Conservation (phyloP, 495 filamentous ascomycete species). For the Neurospora sp. region DNA sequence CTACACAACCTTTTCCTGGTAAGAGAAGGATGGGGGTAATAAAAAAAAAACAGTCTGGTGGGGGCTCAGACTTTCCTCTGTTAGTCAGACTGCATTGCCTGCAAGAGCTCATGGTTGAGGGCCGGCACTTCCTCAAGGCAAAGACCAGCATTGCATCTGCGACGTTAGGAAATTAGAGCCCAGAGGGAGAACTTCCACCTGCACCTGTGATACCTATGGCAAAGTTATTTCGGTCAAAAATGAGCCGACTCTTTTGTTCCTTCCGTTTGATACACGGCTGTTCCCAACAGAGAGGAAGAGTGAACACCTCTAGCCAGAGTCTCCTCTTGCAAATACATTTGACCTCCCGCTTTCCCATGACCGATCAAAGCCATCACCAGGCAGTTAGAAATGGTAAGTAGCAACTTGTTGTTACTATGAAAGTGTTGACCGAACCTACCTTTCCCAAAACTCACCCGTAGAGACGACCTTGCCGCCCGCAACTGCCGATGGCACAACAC, state of each 20-base stretch:
- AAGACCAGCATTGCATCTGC: neutral
- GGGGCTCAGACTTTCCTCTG: neutral
- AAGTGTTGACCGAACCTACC: neutral
- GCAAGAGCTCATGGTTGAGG: neutral
- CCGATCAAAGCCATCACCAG: neutral
- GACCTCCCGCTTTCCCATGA: neutral
- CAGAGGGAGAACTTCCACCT: neutral
- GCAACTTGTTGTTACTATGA: neutral
- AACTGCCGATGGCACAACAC: neutral
- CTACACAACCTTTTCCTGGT: neutral
- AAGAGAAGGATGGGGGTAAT: neutral
- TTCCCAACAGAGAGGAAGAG: neutral
- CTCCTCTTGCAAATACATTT: neutral
- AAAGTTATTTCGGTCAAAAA: neutral
- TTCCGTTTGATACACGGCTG: neutral
- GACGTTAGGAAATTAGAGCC: neutral
- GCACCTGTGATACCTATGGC: neutral
- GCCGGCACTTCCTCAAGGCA: neutral
- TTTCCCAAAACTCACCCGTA: neutral
- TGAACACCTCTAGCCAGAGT: neutral
- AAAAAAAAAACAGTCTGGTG: neutral
- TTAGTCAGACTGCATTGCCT: neutral
- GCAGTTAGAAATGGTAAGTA: neutral
- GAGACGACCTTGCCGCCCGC: neutral
- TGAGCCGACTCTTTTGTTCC: neutral